Evolutionary conservation across 169 alveolate species (phyloP).

Genomic region (Hepatocystis sp.): DNA sequence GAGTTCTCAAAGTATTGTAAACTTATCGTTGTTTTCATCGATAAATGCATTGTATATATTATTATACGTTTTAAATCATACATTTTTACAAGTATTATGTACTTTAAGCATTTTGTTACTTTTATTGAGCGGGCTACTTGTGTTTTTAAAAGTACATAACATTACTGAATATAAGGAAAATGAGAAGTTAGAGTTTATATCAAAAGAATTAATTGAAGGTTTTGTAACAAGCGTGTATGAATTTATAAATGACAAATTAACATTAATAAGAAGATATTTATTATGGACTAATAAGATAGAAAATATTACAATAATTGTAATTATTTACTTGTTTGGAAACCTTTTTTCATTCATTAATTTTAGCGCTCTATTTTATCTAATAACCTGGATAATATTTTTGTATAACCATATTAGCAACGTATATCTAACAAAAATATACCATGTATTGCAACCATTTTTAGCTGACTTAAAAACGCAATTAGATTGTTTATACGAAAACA

Average conservation of each 20-base stretch:
- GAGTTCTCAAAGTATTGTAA: conserved; percentile 29
- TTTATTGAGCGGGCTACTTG: conserved; percentile 62
- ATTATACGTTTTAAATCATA: conserved; percentile 46
- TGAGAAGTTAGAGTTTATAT: conserved; percentile 59
- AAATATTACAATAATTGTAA: conserved; percentile 32
- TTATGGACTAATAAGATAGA: conserved; percentile 47
- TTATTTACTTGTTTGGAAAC: conserved; percentile 43
- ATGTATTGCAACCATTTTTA: conserved; percentile 23
- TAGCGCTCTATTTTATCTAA: conserved; percentile 42
- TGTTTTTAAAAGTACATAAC: conserved; percentile 58
- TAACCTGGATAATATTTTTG: conserved; percentile 53
- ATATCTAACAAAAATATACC: conserved; percentile 22
- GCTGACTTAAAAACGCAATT: conserved; percentile 39
- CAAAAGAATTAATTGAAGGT: conserved; percentile 39
- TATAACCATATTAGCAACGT: conserved; percentile 63
- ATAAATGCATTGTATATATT: conserved; percentile 56
- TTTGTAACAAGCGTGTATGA: conserved; percentile 31
- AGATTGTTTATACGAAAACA: conserved; percentile 40
- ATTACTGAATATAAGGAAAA: conserved; percentile 33
- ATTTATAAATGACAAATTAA: conserved; percentile 47
- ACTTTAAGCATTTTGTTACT: conserved; percentile 44
- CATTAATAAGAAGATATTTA: conserved; percentile 37
- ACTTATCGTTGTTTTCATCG: conserved; percentile 69
- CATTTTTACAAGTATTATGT: conserved; percentile 53
- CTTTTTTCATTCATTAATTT: conserved; percentile 56